Evolutionary conservation across 192 early-diverging fungal species (phyloP), one percentile per base, ranked within the genome.

Genomic region (Backusella liffmaniae): DNA sequence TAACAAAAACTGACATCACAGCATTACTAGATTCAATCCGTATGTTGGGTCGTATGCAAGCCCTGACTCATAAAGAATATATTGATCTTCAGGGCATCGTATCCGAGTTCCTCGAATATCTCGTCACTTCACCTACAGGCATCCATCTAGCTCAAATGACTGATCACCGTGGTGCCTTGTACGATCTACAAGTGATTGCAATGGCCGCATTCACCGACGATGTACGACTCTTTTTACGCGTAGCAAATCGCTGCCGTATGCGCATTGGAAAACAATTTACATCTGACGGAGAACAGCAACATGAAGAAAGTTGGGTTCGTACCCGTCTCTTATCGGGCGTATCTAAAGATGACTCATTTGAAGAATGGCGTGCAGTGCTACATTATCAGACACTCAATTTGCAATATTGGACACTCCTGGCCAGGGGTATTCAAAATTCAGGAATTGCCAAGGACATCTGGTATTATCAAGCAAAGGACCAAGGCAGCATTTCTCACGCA

Each of bases 351-450:
- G 56, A 62, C 26, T 62, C 56, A 12, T 21, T 56, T 37, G 41
- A 37, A 30, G 65, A 67, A 36, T 71, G 76, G 76, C 70, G 32
- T 5, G 56, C 53, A 21, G n/a, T 41, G 1, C 65, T 79, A 37
- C 81, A 82, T n/a, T 86, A 85, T 71, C 76, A 81, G 30, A 82
- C 82, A 15, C 73, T 86, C 68, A 89, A 89, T 80, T 68, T 89
- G 59, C 88, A 89, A 67, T 89, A 89, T 62, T 89, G 88, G 88
- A 87, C 86, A 4, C 73, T 85, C n/a, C 70, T 89, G 72, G 80
- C 88, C 3, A 77, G 86, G 18, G 84, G 82, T 49, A 83, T 89
- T 37, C 84, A 85, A 62, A 89, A 89, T 59, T 35, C 79, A 13
- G 82, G 78, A 35, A 79, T 89, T 46, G 82, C 77, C 16, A 84